Conservation (phyloP, 768 basidiomycete genomes). For the Neoboletus magnificus region DNA sequence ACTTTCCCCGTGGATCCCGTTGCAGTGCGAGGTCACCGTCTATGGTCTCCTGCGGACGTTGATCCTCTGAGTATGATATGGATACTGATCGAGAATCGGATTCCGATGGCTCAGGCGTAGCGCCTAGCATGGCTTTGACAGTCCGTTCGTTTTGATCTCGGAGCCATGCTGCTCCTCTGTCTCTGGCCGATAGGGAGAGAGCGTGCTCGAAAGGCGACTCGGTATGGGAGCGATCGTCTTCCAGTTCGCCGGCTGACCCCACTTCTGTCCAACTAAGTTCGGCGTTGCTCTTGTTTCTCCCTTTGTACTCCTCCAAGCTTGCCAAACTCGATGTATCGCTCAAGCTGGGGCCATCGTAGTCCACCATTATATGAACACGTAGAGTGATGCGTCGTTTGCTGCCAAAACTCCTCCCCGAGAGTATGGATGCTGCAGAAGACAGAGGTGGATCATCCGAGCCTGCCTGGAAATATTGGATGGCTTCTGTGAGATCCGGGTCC, state of each 20-base stretch:
- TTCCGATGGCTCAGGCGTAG: conserved; percentile 54
- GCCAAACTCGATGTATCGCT: conserved; percentile 84
- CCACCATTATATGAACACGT: conserved; percentile 71
- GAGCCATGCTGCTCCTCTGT: conserved; percentile 78
- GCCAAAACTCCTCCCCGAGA: conserved; percentile 62
- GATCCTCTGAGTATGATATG: conserved; percentile 28
- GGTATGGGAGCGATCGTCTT: conserved; percentile 52
- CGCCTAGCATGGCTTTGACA: conserved; percentile 58
- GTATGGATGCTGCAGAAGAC: conserved; percentile 70
- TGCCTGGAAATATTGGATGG: conserved; percentile 81
- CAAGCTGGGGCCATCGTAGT: conserved; percentile 88
- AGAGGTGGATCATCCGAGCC: conserved; percentile 68
- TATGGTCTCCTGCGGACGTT: conserved; percentile 39
- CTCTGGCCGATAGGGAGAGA: conserved; percentile 45
- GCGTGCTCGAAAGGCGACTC: conserved; percentile 40
- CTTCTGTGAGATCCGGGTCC: conserved; percentile 78
- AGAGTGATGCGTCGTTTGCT: conserved; percentile 75
- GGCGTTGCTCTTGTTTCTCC: conserved; percentile 55
- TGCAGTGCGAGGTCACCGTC: conserved; percentile 66
- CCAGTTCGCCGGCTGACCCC: conserved; percentile 42
- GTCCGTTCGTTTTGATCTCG: conserved; percentile 74
- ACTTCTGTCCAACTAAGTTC: conserved; percentile 44
- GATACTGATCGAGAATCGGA: conserved; percentile 48
- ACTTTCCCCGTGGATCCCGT: conserved; percentile 64
- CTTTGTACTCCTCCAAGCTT: conserved; percentile 70